phyloP scores from a whole-genome alignment of 192 early-diverging fungal species.

The Umbelopsis sp. region DNA sequence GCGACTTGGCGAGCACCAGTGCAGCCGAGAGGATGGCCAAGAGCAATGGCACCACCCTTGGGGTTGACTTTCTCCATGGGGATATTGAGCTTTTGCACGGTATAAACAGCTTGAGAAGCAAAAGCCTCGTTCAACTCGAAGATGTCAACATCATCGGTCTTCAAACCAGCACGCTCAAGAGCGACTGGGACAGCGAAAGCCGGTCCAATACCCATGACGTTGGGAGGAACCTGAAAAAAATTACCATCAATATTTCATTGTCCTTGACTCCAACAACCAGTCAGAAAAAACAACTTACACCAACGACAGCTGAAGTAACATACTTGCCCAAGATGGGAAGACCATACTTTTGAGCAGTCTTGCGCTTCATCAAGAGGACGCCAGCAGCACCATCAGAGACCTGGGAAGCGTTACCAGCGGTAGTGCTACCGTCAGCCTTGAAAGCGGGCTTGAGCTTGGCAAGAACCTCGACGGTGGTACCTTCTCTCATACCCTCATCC shows the following conservation, averaged over 20 bases:
- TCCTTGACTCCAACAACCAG: not conserved
- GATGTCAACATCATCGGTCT: conserved; percentile 79
- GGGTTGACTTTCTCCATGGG: conserved; percentile 94
- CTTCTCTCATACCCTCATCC: conserved; percentile 92
- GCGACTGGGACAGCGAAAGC: conserved; percentile 92
- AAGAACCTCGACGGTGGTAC: conserved; percentile 77
- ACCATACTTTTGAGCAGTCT: conserved; percentile 84
- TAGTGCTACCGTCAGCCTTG: conserved; percentile 80
- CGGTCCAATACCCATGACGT: conserved; percentile 97
- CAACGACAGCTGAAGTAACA: conserved; percentile 84
- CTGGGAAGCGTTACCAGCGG: conserved; percentile 97
- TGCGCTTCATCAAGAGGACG: conserved; percentile 93
- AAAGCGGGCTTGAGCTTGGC: conserved; percentile 91
- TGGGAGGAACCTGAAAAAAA: conserved; percentile 64
- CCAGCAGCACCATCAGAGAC: conserved; percentile 98
- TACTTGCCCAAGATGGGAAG: conserved; percentile 87
- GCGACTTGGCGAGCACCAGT: conserved; percentile 98
- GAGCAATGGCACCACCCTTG: conserved; percentile 97
- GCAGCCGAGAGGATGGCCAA: conserved; percentile 90
- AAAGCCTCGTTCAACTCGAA: conserved; percentile 98
- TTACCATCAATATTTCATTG: not conserved
- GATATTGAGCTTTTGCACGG: conserved; percentile 85
- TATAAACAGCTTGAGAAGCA: conserved; percentile 96
- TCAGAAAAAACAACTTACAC: conserved; percentile 44
- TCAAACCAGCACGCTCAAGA: conserved; percentile 77